phyloP scores from a whole-genome alignment of 768 basidiomycete genomes.

The Amanita brunnescens region DNA sequence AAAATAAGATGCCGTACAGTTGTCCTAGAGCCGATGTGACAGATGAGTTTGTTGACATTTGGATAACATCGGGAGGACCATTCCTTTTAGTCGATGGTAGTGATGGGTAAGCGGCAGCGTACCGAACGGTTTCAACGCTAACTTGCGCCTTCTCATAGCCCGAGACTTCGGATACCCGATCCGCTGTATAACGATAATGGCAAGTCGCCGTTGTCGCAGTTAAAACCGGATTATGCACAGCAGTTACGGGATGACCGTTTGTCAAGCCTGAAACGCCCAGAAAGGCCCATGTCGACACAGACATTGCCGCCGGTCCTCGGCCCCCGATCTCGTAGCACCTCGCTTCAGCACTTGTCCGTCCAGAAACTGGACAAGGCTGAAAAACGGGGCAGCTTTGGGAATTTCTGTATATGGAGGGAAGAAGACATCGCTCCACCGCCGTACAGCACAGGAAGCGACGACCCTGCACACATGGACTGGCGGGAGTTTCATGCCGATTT shows the following conservation, averaged over 20 bases:
- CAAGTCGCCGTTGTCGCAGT: not conserved
- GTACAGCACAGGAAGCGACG: slow-evolving; percentile 21
- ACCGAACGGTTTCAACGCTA: not conserved
- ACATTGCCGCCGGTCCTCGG: slow-evolving; percentile 15
- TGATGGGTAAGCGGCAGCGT: slow-evolving; percentile 14
- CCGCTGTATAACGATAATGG: not conserved
- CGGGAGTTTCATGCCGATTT: slow-evolving; percentile 44
- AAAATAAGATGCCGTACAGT: not conserved
- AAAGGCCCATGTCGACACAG: slow-evolving; percentile 16
- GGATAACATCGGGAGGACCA: slow-evolving; percentile 26
- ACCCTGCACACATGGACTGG: slow-evolving; percentile 42
- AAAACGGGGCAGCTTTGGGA: not conserved
- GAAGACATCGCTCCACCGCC: not conserved
- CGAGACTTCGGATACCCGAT: not conserved
- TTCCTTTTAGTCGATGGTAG: slow-evolving; percentile 17
- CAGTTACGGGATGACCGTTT: slow-evolving; percentile 4
- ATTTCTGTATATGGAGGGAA: not conserved
- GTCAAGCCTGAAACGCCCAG: not conserved
- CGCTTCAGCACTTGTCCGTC: slow-evolving; percentile 1
- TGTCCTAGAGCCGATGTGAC: not conserved
- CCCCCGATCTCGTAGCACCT: not conserved
- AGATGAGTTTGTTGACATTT: slow-evolving; percentile 16
- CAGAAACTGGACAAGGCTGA: not conserved
- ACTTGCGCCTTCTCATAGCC: too few species aligned
- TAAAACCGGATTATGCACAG: not conserved